Percentiles rank a stretch among this genome's conserved stretches.
Conservation (phyloP, 805 yeast genomes). For the Yarrowia sp. region DNA sequence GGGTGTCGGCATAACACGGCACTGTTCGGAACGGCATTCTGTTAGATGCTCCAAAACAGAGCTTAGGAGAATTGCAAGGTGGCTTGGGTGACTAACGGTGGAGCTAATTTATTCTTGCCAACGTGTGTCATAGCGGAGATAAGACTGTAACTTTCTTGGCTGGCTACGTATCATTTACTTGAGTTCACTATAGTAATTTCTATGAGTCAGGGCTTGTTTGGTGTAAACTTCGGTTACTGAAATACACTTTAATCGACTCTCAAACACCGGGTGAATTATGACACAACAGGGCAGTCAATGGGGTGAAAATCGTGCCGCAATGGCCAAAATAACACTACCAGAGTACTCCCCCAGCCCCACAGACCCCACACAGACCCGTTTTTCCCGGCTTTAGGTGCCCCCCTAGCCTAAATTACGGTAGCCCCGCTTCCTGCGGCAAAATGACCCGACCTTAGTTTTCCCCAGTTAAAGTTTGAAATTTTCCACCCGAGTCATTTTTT, state of each 20-base stretch:
- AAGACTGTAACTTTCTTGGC: neutral
- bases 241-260: conserved; percentile 7
- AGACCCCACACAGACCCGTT: neutral
- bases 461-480: conserved; percentile 23
- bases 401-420: neutral
- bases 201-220: conserved; percentile 17
- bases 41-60: no score
- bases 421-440: conserved; percentile 25
- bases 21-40: no score
- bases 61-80: no score
- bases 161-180: no score
- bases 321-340: neutral
- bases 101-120: no score
- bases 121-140: neutral
- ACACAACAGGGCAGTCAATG: neutral
- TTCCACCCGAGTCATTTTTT: conserved; percentile 27
- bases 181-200: no score
- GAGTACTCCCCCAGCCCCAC: neutral
- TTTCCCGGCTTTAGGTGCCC: neutral
- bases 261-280: neutral
- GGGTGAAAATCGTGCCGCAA: neutral
- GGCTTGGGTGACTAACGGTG: neutral
- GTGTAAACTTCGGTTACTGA: conserved; percentile 12
- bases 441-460: conserved; percentile 6
- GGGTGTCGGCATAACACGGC: neutral